These are phyloP conservation scores for Umbellularia californica DNA, from an alignment of 164 flowering plant genomes.

Conservation along the genomic window DNA sequence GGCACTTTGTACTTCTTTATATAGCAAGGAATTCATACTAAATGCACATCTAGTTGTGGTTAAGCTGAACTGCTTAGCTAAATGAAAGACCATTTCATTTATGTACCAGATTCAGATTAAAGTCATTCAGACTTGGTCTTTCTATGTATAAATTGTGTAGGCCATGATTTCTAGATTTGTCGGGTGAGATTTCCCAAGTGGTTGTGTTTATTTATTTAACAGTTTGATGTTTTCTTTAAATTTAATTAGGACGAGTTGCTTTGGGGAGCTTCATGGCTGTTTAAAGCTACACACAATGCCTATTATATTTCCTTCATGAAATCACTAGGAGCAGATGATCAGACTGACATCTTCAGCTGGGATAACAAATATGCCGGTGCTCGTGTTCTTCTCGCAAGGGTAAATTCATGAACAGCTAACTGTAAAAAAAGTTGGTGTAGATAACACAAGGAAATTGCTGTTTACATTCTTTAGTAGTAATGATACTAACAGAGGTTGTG, in stretches of 20 bases:
- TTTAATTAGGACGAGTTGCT: constrained; percentile 70
- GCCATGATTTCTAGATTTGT: not conserved
- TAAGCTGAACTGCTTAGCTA: not conserved
- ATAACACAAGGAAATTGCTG: too few relatives aligned
- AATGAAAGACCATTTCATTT: not conserved
- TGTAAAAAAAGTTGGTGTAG: too few relatives aligned
- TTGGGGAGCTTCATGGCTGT: constrained; percentile 94
- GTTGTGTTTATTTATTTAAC: too few relatives aligned
- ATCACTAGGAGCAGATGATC: constrained; percentile 49
- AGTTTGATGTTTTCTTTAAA: not conserved
- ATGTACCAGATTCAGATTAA: not conserved
- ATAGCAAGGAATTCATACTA: too few relatives aligned
- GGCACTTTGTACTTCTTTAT: too few relatives aligned
- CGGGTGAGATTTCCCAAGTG: not conserved
- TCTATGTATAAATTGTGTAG: too few relatives aligned
- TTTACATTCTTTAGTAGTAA: too few relatives aligned
- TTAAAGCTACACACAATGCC: constrained; percentile 60
- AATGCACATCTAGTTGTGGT: too few relatives aligned
- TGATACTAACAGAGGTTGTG: too few relatives aligned
- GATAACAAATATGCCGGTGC: constrained; percentile 92
- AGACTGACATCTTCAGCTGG: constrained; percentile 81
- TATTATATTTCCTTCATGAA: constrained; percentile 44
- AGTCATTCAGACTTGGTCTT: not conserved
- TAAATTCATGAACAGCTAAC: constrained; percentile 15
- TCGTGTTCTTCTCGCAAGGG: constrained; percentile 73